Base-by-base conservation (phyloP, 306 rosid genomes). In the Glycine latifolia region DNA sequence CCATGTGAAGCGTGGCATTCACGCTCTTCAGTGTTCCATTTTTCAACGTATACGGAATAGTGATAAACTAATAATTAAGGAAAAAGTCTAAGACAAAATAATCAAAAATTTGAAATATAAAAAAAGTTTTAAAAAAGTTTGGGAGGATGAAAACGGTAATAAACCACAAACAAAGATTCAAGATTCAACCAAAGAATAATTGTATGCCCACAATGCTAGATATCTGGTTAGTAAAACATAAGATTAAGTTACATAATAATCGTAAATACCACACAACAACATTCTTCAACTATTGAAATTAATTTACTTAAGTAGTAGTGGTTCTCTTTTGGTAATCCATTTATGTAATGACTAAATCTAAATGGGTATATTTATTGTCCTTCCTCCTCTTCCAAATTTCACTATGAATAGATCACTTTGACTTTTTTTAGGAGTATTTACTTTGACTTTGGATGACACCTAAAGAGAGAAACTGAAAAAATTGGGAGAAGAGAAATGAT, bases 171-270 rank as follows among this genome's bases (percentile, higher is more conserved):
- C 7, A 14, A 15, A 37, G 15, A 65, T 78, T 63, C 72, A 67
- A 71, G 48, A 71, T 72, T 80, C 79, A 80, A 79, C 78, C 11
- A 11, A 67, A 44, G 12, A 73, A 84, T 73, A 54, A 84, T 67
- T 67, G 63, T 49, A 79, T 79, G 55, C 55, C 69, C 79, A 80
- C 67, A 76, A 71, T n/a, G 74, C 84, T 74, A 67, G 77, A 72
- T 79, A 73, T 77, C 47, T 9, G 46, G 4, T 8, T 33, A 44
- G 47, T 31, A 59, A 35, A 60, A 49, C 33, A 55, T 47, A 26
- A 58, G 50, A 44, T 77, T 20, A 4, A 59, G n/a, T 76, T 73
- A 8, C 10, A 3, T 35, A 68, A 82, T 67, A 59, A 82, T 82
- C 48, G 5, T 31, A 73, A 43, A 62, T 33, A 3, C 46, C 46